Percentiles rank a stretch among this genome's conserved stretches.
phyloP scores from a whole-genome alignment of 352 stramenopile genomes.

The Pythium sukuiense region DNA sequence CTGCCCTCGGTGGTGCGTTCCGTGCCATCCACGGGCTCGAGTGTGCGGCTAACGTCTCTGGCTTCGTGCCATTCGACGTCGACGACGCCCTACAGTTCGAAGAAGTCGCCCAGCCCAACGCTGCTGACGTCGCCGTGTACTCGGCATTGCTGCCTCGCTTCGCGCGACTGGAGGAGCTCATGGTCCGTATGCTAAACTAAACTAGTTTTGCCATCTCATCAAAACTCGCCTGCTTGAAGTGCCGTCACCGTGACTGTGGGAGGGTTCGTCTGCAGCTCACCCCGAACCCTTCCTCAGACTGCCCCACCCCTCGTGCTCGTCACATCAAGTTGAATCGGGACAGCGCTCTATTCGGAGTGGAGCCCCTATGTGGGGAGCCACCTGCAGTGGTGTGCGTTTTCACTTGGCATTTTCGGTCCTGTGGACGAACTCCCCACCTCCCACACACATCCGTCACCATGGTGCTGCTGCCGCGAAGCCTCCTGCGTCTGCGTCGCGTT shows the following conservation, averaged over 20 bases:
- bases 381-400: not conserved
- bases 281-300: conserved; percentile 29
- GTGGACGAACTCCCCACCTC: conserved; percentile 14
- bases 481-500: conserved; percentile 16
- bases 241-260: not conserved
- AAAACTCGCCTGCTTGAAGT: conserved; percentile 19
- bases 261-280: conserved; percentile 14
- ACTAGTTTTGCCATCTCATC: conserved; percentile 12
- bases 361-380: not conserved
- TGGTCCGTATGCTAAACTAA: conserved; percentile 14
- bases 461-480: conserved; percentile 18
- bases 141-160: conserved; percentile 12
- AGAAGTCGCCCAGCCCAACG: not conserved
- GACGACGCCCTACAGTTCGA: conserved; percentile 18
- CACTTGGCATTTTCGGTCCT: conserved; percentile 22
- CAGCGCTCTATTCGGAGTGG: conserved; percentile 23
- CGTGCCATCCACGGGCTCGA: conserved; percentile 23
- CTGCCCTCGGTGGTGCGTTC: conserved; percentile 30
- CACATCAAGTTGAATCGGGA: conserved; percentile 22
- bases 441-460: not conserved
- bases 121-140: conserved; percentile 3
- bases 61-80: conserved; percentile 8
- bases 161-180: conserved; percentile 6
- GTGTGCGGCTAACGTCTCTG: not conserved
- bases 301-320: conserved; percentile 12